phyloP scores from a whole-genome alignment of 2,329 filamentous ascomycete genomes.

The Fusarium brevicatenulatum region DNA sequence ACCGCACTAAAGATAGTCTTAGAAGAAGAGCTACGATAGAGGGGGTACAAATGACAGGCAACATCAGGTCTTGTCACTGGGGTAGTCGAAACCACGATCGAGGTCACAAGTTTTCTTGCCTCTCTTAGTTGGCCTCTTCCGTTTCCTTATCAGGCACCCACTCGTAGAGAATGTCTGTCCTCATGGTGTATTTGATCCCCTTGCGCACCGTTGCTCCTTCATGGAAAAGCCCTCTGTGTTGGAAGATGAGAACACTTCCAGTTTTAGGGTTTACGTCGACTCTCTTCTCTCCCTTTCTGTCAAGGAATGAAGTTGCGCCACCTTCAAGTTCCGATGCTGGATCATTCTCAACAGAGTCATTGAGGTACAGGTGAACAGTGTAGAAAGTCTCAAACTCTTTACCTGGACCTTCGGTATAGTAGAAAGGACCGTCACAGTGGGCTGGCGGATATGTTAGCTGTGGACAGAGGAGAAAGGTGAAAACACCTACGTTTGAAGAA shows the following conservation, averaged over 20 bases:
- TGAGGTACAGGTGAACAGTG: slow-evolving; percentile 64
- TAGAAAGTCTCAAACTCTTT: slow-evolving; percentile 58
- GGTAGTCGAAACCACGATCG: too few relatives aligned
- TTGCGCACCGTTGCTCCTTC: slow-evolving; percentile 62
- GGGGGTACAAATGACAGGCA: too few relatives aligned
- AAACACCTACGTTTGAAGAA: slow-evolving; percentile 69
- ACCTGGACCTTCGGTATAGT: slow-evolving; percentile 58
- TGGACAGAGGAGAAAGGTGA: accelerated
- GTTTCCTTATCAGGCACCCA: slow-evolving; percentile 37
- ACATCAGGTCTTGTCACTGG: too few relatives aligned
- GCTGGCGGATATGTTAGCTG: slow-evolving; percentile 51
- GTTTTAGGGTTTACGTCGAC: slow-evolving; percentile 66
- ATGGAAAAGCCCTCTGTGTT: slow-evolving; percentile 63
- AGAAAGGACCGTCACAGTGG: slow-evolving; percentile 75
- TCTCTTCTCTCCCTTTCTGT: slow-evolving; percentile 52
- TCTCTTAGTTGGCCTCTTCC: background rate
- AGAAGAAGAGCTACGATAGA: too few relatives aligned
- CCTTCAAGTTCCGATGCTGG: slow-evolving; percentile 53
- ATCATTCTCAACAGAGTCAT: slow-evolving; percentile 42
- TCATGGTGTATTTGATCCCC: slow-evolving; percentile 67
- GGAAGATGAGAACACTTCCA: slow-evolving; percentile 69
- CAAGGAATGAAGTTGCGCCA: slow-evolving; percentile 66
- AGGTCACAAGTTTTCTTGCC: background rate
- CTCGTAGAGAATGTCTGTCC: slow-evolving; percentile 65
- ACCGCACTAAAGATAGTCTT: background rate